Evolutionary conservation across 306 rosid species (phyloP).

Genomic region (Arachis stenosperma): DNA sequence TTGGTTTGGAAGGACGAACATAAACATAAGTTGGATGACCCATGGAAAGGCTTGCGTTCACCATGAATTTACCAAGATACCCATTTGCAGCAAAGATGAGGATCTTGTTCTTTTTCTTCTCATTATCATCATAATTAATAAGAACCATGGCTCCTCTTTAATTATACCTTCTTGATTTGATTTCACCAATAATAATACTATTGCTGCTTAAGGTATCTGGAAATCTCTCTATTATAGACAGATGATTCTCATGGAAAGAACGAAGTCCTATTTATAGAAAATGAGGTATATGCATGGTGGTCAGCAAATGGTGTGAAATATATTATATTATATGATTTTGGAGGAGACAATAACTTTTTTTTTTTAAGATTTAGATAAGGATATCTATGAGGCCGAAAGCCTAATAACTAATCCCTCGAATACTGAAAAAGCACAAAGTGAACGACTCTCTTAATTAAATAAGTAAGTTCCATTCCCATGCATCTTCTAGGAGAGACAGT

Average conservation of each 20-base stretch:
- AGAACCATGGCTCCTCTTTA: background rate
- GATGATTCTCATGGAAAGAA: background rate
- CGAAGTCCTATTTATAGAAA: background rate
- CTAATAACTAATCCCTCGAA: no score
- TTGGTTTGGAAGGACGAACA: slow-evolving; percentile 39
- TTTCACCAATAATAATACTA: background rate
- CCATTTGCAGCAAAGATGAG: slow-evolving; percentile 46
- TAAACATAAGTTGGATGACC: slow-evolving; percentile 50
- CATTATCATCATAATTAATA: no score
- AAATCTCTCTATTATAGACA: background rate
- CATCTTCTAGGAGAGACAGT: no score
- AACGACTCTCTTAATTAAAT: no score
- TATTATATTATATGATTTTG: no score
- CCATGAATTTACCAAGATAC: slow-evolving; percentile 52
- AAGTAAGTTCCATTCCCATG: no score
- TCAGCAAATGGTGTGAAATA: background rate
- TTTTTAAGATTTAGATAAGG: no score
- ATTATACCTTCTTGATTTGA: background rate
- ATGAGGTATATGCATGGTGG: background rate
- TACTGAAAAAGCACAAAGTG: no score
- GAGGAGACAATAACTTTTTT: background rate
- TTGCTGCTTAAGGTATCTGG: background rate
- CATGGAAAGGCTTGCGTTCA: slow-evolving; percentile 47
- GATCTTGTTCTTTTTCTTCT: background rate
- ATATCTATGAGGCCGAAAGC: no score